A percentile compares a stretch with the other conserved stretches of the same genome.
Conservation (phyloP, 176 grass and related monocot genomes). For the Ananas comosus region DNA sequence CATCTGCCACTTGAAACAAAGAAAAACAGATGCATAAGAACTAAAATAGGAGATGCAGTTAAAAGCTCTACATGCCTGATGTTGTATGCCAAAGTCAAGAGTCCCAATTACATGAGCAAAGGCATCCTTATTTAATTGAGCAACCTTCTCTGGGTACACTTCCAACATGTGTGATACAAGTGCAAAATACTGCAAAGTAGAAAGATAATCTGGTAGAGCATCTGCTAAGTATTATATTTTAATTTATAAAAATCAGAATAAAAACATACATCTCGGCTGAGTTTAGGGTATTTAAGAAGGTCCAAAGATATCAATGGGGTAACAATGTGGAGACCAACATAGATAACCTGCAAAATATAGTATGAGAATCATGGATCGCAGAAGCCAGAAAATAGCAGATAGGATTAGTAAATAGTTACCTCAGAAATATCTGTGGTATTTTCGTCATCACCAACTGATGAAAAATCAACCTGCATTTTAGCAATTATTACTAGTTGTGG, state of each 20-base stretch:
- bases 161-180: conserved; percentile 87
- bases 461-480: conserved; percentile 84
- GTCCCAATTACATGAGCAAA: conserved; percentile 74
- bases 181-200: conserved; percentile 80
- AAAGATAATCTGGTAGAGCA: conserved; percentile 12
- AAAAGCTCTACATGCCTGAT: conserved; percentile 49
- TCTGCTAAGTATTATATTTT: conserved; percentile 18
- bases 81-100: conserved; percentile 70
- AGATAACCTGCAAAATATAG: conserved; percentile 69
- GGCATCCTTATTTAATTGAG: conserved; percentile 68
- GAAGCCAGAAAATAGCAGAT: conserved; percentile 6
- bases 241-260: neutral
- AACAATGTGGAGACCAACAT: conserved; percentile 86
- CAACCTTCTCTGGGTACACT: conserved; percentile 97
- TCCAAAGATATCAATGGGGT: conserved; percentile 97
- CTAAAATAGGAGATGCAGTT: neutral
- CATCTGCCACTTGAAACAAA: neutral
- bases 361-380: conserved; percentile 1
- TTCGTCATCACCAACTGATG: conserved; percentile 37
- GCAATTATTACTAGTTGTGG: conserved; percentile 24
- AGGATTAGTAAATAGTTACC: conserved; percentile 33
- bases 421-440: conserved; percentile 83
- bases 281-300: conserved; percentile 97
- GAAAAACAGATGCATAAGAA: neutral
- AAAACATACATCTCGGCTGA: conserved; percentile 81